Evolutionary conservation across 2,329 filamentous ascomycete species (phyloP), one percentile per base, ranked within the genome.

Genomic region (Exophiala oligosperma): DNA sequence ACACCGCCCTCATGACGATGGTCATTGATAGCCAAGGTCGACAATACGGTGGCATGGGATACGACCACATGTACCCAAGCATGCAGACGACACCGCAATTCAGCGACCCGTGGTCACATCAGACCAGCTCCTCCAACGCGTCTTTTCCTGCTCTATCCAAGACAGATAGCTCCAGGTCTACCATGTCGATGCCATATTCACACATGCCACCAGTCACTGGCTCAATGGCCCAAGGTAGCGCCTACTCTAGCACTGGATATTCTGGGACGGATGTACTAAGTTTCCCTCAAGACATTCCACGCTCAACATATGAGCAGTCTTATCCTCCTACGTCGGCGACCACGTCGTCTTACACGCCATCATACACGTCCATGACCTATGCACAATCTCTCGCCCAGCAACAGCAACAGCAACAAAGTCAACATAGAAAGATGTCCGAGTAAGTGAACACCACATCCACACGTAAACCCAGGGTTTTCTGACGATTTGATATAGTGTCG

Each of bases 11-110:
- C 60, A 96, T 96, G 92, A 94, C 91, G 79, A 96, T 96, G 91
- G 90, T 92, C 76, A 85, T 96, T 80, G 91, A 96, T 79, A 86
- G 86, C 71, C 90, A 92, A 75, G 91, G 93, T 78, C 90, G 86
- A 79, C 85, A 85, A 74, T 90, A 89, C 78, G 90, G 84, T 71
- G 84, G 83, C 73, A 82, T 96, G 79, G 86, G 85, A 75, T 94
- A 93, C 80, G 83, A 85, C 73, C 86, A 92, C 81, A 86, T 89
- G 72, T 82, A 79, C 71, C 81, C 76, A 74, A 82, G 85, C 82
- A 84, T 87, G 69, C 79, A 77, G 72, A 77, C 67, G 43, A 68
- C 73, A 41, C 85, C 89, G 64, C 89, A 94, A 65, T 97, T 97
- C 79, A 92, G 89, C 70, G 94, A 97, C 74, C 92, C 92, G 43